phyloP scores from a whole-genome alignment of 2,329 filamentous ascomycete species.

The Cryphonectria nitschkei region DNA sequence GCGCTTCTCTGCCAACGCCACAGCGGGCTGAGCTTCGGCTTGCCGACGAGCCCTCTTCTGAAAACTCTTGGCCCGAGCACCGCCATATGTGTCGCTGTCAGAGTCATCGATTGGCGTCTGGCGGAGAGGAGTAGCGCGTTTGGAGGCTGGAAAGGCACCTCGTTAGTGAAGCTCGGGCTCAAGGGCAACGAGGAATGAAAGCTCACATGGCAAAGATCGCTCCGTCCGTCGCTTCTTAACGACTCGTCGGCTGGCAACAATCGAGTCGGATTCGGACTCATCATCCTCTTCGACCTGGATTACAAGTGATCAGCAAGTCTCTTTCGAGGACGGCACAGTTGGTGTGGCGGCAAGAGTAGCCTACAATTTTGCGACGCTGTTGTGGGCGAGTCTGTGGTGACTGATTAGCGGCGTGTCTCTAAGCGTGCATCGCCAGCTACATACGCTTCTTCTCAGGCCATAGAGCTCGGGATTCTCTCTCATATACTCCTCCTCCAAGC shows the following conservation, averaged over 20 bases:
- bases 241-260: conserved; percentile 59
- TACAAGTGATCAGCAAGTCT: conserved; percentile 31
- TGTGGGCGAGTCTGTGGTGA: conserved; percentile 56
- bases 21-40: conserved; percentile 67
- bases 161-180: conserved; percentile 15
- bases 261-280: conserved; percentile 74
- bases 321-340: background rate
- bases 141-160: conserved; percentile 53
- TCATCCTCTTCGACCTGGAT: conserved; percentile 59
- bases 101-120: conserved; percentile 63
- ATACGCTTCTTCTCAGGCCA: conserved; percentile 88
- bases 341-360: conserved; percentile 33
- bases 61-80: conserved; percentile 67
- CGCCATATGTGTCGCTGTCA: conserved; percentile 79
- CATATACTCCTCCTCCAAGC: conserved; percentile 82
- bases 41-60: conserved; percentile 80
- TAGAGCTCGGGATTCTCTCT: conserved; percentile 92
- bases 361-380: conserved; percentile 61
- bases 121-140: conserved; percentile 59
- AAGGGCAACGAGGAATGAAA: background rate
- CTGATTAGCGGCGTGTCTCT: conserved; percentile 16
- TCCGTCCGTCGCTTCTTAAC: conserved; percentile 72
- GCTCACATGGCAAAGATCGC: conserved; percentile 65
- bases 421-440: background rate
- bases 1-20: conserved; percentile 77